Percentiles rank a stretch among this genome's conserved stretches.
Conservation (phyloP, 2,329 filamentous ascomycete genomes). For the Aspergillus texensis region DNA sequence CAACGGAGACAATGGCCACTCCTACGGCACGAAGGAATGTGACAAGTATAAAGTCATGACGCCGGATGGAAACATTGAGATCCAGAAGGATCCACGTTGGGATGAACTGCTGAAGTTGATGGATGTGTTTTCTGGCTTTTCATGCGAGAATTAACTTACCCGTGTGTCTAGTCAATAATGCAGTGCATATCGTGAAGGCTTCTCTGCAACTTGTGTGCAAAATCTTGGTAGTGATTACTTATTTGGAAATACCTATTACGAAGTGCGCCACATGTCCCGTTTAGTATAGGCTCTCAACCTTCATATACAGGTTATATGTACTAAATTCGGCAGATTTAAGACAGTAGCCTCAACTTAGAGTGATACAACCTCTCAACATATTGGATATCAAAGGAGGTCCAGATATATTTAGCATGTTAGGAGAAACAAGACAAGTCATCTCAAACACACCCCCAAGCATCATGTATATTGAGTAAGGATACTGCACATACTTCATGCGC, state of each 20-base stretch:
- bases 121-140: constrained; percentile 18
- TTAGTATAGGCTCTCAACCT: too few relatives aligned
- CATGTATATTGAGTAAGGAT: not conserved
- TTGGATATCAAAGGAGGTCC: too few relatives aligned
- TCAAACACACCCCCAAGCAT: too few relatives aligned
- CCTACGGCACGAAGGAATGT: constrained; percentile 37
- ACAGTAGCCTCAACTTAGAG: too few relatives aligned
- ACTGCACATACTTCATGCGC: too few relatives aligned
- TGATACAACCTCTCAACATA: too few relatives aligned
- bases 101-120: constrained; percentile 20
- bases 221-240: not conserved
- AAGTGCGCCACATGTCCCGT: not conserved
- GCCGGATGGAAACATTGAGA: constrained; percentile 34
- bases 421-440: too few relatives aligned
- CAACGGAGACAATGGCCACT: constrained; percentile 30
- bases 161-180: too few relatives aligned
- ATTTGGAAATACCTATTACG: not conserved
- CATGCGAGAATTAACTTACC: not conserved
- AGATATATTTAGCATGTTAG: too few relatives aligned
- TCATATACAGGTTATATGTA: not conserved
- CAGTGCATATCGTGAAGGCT: too few relatives aligned
- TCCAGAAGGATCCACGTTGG: constrained; percentile 42
- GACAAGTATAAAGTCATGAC: constrained; percentile 44
- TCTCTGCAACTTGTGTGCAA: not conserved
- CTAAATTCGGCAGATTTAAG: too few relatives aligned